These are phyloP conservation scores for Medicago ruthenica DNA, from an alignment of 306 rosid genomes.

Conservation along the genomic window DNA sequence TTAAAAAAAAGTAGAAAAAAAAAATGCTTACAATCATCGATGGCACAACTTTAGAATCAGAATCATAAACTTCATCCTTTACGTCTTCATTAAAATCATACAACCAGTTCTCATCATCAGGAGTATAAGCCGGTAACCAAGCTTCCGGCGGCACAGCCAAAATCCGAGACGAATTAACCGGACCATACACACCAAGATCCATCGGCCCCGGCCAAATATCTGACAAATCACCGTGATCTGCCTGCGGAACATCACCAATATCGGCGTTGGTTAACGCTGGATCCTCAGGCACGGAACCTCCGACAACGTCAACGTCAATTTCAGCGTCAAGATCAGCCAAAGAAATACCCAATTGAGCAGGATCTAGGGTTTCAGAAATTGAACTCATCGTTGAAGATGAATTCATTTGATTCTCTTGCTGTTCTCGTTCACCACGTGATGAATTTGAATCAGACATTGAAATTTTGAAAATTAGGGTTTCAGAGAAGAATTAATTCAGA, in stretches of 20 bases:
- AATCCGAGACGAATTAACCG: conserved; percentile 18
- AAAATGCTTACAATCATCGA: conserved; percentile 52
- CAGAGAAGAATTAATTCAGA: not conserved
- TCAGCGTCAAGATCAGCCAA: conserved; percentile 12
- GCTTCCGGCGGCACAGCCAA: conserved; percentile 33
- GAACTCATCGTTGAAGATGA: conserved; percentile 13
- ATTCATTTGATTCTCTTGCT: not conserved
- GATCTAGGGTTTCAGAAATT: conserved; percentile 35
- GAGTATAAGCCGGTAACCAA: not conserved
- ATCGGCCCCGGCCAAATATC: conserved; percentile 4
- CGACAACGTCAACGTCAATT: too few species aligned
- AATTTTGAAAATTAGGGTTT: conserved; percentile 34
- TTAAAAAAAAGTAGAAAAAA: not conserved
- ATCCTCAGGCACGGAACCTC: too few species aligned
- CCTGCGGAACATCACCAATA: too few species aligned
- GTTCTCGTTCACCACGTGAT: not conserved
- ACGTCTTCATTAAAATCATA: not conserved
- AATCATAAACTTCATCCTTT: not conserved
- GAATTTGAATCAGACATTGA: conserved; percentile 13
- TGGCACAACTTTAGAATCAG: conserved; percentile 36
- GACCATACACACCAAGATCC: conserved; percentile 27
- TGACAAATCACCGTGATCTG: not conserved
- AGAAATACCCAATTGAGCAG: not conserved
- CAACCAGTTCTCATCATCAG: not conserved
- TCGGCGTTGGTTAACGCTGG: not conserved